A percentile compares a stretch with the other conserved stretches of the same genome.
phyloP scores from a whole-genome alignment of 495 filamentous ascomycete species.

The Tuber borchii region DNA sequence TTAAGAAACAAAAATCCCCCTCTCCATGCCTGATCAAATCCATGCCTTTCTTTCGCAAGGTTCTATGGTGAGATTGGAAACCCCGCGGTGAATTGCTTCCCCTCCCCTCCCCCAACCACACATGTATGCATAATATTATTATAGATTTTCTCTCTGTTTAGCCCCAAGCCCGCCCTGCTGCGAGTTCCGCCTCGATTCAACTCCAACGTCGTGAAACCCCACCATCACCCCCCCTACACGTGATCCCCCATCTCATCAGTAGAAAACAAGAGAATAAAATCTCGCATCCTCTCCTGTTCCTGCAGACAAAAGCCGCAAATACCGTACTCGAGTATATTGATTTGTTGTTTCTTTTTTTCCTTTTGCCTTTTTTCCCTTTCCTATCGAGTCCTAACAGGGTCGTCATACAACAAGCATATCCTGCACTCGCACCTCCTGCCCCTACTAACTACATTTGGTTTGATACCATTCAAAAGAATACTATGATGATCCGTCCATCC shows the following conservation, averaged over 20 bases:
- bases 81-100: background rate
- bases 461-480: background rate
- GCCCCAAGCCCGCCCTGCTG: background rate
- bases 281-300: background rate
- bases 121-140: too few species aligned
- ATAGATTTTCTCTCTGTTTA: too few species aligned
- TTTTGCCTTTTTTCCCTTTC: background rate
- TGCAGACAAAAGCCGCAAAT: constrained; percentile 4
- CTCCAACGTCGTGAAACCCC: background rate
- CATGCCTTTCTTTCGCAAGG: background rate
- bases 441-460: background rate
- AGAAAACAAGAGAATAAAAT: background rate
- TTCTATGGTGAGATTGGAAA: background rate
- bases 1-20: background rate
- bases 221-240: background rate
- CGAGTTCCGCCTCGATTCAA: background rate
- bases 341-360: background rate
- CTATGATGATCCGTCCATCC: background rate
- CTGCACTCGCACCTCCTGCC: background rate
- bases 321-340: background rate
- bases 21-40: background rate
- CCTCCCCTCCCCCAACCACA: too few species aligned
- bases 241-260: background rate
- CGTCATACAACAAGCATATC: background rate
- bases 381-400: background rate